phyloP scores from a whole-genome alignment of 2,329 filamentous ascomycete genomes.

The Botrytis hyacinthi region DNA sequence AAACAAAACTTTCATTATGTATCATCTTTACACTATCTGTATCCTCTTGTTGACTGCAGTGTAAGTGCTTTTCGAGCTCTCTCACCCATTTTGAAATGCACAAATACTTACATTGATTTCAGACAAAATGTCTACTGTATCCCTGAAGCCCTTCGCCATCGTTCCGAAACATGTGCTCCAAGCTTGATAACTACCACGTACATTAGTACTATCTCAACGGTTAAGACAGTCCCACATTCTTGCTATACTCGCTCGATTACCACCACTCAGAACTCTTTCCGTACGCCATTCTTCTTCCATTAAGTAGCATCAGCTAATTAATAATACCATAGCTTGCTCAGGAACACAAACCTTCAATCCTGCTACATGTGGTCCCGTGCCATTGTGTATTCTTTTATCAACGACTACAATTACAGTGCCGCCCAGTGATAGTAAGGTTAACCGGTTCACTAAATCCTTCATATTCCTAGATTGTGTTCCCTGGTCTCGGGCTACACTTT shows the following conservation, averaged over 20 bases:
- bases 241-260: conserved; percentile 37
- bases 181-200: conserved; percentile 23
- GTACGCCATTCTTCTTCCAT: neutral
- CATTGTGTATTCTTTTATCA: conserved; percentile 24
- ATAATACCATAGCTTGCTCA: conserved; percentile 18
- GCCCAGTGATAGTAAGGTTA: conserved; percentile 29
- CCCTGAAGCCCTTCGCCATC: conserved; percentile 1
- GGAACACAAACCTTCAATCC: conserved; percentile 6
- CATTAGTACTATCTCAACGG: conserved; percentile 26
- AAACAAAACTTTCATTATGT: conserved; percentile 2
- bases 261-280: conserved; percentile 20
- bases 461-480: neutral
- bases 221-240: conserved; percentile 24
- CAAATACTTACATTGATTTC: neutral
- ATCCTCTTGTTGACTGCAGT: conserved; percentile 7
- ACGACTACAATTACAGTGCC: conserved; percentile 41
- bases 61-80: neutral
- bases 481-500: neutral
- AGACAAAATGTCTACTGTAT: conserved; percentile 10
- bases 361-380: conserved; percentile 10
- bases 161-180: conserved; percentile 20
- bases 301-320: neutral
- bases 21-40: conserved; percentile 1
- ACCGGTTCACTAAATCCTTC: conserved; percentile 33
- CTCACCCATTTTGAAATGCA: neutral